Evolutionary conservation across 306 rosid genomes (phyloP).

Genomic region (Macrotyloma uniflorum): DNA sequence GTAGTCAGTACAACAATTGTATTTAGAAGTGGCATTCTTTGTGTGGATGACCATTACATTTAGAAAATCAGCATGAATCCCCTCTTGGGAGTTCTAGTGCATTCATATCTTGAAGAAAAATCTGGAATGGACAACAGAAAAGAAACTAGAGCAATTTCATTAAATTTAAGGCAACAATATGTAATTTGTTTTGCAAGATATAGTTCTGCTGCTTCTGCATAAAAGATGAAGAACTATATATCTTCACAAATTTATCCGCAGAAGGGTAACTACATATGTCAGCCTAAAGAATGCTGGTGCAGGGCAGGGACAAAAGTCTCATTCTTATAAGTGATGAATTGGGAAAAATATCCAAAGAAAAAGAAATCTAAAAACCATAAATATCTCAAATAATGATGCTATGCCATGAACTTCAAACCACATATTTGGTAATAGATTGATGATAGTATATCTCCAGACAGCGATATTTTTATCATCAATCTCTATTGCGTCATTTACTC

Average conservation of each 20-base stretch:
- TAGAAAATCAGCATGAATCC: not conserved
- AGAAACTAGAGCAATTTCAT: not conserved
- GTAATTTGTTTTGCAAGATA: conserved; percentile 10
- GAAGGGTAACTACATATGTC: not conserved
- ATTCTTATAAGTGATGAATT: conserved; percentile 6
- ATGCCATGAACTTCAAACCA: conserved; percentile 11
- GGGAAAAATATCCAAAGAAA: not conserved
- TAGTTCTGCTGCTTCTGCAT: not conserved
- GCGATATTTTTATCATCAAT: conserved; percentile 15
- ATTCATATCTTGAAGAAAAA: conserved; percentile 21
- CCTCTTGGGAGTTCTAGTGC: conserved; percentile 8
- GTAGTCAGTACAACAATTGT: not conserved
- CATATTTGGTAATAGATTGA: conserved; percentile 25
- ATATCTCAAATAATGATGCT: conserved; percentile 23
- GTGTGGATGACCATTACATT: conserved; percentile 15
- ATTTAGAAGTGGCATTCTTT: not conserved
- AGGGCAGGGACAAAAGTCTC: conserved; percentile 3
- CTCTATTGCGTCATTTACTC: not conserved
- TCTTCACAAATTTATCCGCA: conserved; percentile 1
- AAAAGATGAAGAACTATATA: not conserved
- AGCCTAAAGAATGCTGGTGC: conserved; percentile 10
- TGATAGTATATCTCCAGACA: conserved; percentile 9
- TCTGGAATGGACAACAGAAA: not conserved
- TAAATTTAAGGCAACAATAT: not conserved
- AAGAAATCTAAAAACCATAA: conserved; percentile 9